These are phyloP conservation scores for Bathelium albidoporum DNA, from an alignment of 495 filamentous ascomycete genomes.

Conservation along the genomic window DNA sequence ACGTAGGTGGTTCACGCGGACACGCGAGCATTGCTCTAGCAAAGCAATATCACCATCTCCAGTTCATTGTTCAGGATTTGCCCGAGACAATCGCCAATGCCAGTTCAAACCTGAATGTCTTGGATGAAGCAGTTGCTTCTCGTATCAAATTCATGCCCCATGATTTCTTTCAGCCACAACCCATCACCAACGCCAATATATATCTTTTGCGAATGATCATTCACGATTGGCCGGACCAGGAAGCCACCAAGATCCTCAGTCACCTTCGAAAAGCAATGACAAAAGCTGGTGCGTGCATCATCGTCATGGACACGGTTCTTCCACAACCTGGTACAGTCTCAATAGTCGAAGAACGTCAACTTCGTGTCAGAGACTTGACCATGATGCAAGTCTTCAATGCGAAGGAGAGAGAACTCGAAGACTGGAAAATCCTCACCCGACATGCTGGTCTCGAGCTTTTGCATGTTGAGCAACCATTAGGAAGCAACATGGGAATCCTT, in stretches of 20 bases:
- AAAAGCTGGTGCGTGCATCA: slow-evolving; percentile 4
- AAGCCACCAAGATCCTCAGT: slow-evolving; percentile 4
- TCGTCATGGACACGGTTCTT: slow-evolving; percentile 8
- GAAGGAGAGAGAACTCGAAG: slow-evolving; percentile 20
- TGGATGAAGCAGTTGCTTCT: not conserved
- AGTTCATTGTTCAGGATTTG: slow-evolving; percentile 12
- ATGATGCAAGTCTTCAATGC: slow-evolving; percentile 11
- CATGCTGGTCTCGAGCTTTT: not conserved
- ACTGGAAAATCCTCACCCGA: slow-evolving; percentile 24
- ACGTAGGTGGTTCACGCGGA: slow-evolving; percentile 9
- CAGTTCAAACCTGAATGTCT: not conserved
- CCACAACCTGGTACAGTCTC: slow-evolving; percentile 3
- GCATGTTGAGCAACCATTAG: not conserved
- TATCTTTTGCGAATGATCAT: slow-evolving; percentile 9
- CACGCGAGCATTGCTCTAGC: slow-evolving; percentile 10
- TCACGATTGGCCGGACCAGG: slow-evolving; percentile 4
- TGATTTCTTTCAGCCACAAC: slow-evolving; percentile 11
- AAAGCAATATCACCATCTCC: slow-evolving; percentile 2
- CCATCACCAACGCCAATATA: slow-evolving; percentile 4
- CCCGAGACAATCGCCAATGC: slow-evolving; percentile 7
- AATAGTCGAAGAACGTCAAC: slow-evolving; percentile 6
- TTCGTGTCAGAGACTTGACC: slow-evolving; percentile 5
- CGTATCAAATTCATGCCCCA: slow-evolving; percentile 7
- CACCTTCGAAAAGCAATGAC: slow-evolving; percentile 5
- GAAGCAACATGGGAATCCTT: slow-evolving; percentile 1